These are phyloP conservation scores for Solanum piurae DNA, from an alignment of 257 asterid species.

Conservation along the genomic window DNA sequence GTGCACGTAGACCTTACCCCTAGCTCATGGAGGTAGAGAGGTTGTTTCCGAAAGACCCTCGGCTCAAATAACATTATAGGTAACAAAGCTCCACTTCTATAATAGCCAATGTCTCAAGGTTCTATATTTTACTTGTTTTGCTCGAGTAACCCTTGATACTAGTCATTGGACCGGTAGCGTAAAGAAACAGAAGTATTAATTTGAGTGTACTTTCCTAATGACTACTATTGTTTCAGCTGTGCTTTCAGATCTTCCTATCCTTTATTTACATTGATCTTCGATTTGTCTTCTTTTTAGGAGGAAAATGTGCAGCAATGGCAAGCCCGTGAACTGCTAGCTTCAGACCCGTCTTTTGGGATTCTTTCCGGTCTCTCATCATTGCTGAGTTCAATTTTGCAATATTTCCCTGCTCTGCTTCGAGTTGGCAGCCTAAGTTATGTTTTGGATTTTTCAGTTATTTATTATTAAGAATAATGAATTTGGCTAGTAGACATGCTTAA, in stretches of 20 bases:
- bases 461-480: not conserved
- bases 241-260: not conserved
- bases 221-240: not conserved
- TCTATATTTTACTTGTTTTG: not conserved
- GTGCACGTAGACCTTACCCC: not conserved
- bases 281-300: constrained; percentile 15
- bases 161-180: not conserved
- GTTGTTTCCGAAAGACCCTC: not conserved
- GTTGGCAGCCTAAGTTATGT: not conserved
- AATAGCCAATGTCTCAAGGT: not conserved
- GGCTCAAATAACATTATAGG: not conserved
- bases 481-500: not conserved
- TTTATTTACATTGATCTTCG: not conserved
- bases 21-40: not conserved
- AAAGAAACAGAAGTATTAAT: not conserved
- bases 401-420: not conserved
- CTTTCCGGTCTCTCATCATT: not conserved
- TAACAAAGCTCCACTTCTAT: not conserved
- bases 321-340: constrained; percentile 4
- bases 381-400: not conserved
- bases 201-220: not conserved
- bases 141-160: not conserved
- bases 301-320: constrained; percentile 21
- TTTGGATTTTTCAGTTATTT: not conserved
- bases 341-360: not conserved